Evolutionary conservation across 2,329 filamentous ascomycete genomes (phyloP), one percentile per base, ranked within the genome.

Genomic region (Tolypocladium paradoxum): DNA sequence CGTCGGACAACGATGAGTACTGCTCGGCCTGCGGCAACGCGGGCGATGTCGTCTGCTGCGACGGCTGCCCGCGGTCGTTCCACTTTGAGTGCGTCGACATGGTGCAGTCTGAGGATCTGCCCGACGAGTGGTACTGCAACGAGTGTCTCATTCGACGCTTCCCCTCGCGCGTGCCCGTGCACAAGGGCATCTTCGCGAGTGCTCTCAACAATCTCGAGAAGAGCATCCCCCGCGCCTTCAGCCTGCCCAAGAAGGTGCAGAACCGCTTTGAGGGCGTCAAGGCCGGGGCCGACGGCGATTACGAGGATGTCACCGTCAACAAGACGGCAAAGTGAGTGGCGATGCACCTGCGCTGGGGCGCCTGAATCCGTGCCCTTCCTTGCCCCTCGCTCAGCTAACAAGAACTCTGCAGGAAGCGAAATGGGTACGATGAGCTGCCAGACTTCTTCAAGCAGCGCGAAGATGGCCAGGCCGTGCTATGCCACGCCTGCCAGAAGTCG

Each of bases 21-120:
- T 99, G 92, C 73, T 85, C 85, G 56, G 83, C 90, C 47, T 99
- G 93, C 72, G 83, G 85, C 63, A 87, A 87, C 58, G 87, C 83
- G 60, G 92, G 92, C 54, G 83, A 90, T 61, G 80, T 99, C 57
- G 79, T 97, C 59, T 96, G 91, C 72, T 99, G 93, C 70, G 93
- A 97, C 72, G 88, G 87, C 57, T 99, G 93, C 72, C 82, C 85
- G 56, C 83, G 89, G 60, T 89, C 91, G 6, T 96, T 95, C 70
- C 93, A 97, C 70, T 90, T 93, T 66, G 78, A 82, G 55, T 97
- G 93, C 68, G 82, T 93, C 60, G 87, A 95, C 68, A 90, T 92
- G 56, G 86, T 89, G 38, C 75, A 90, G 60, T 77, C 83, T 53
- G 78, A 81, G 49, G 75, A 77, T 52, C 75, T 85, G 54, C 84